Percentiles rank a stretch among this genome's conserved stretches.
phyloP scores from a whole-genome alignment of 805 yeast species.

The Komagataella ulmi region DNA sequence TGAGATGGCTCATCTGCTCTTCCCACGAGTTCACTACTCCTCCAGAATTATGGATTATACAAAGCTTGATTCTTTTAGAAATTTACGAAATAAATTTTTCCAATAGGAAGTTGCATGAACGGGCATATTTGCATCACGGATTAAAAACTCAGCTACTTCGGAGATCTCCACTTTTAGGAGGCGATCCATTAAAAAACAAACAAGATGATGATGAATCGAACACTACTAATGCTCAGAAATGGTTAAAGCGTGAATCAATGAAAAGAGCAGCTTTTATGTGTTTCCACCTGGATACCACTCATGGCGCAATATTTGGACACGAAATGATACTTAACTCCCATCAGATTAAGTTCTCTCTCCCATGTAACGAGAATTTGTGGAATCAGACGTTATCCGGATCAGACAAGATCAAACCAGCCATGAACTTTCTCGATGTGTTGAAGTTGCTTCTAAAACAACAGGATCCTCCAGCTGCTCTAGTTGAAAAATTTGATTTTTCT shows the following conservation, averaged over 20 bases:
- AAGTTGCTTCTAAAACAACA: conserved; percentile 25
- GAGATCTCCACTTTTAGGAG: conserved; percentile 31
- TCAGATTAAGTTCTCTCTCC: conserved; percentile 41
- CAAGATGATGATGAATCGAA: conserved; percentile 13
- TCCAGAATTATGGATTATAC: conserved; percentile 34
- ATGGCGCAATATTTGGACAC: conserved; percentile 65
- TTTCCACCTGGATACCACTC: conserved; percentile 59
- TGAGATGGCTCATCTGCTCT: conserved; percentile 30
- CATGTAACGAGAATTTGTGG: conserved; percentile 21
- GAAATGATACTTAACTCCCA: conserved; percentile 33
- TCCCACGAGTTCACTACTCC: conserved; percentile 30
- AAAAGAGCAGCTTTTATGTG: conserved; percentile 67
- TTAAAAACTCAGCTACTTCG: conserved; percentile 35
- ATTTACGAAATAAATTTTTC: conserved; percentile 32
- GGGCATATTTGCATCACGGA: conserved; percentile 38
- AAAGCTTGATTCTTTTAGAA: conserved; percentile 31
- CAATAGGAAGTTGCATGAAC: conserved; percentile 30
- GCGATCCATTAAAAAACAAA: conserved; percentile 22
- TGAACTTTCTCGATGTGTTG: conserved; percentile 15
- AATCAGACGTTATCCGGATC: background rate
- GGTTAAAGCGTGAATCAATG: conserved; percentile 68
- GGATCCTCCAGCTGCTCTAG: background rate
- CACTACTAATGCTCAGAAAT: conserved; percentile 29
- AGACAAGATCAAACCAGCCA: background rate
- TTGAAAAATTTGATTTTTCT: conserved; percentile 16